These are phyloP conservation scores for Trichoderma oligosporum DNA, from an alignment of 2,329 filamentous ascomycete genomes.

Conservation along the genomic window DNA sequence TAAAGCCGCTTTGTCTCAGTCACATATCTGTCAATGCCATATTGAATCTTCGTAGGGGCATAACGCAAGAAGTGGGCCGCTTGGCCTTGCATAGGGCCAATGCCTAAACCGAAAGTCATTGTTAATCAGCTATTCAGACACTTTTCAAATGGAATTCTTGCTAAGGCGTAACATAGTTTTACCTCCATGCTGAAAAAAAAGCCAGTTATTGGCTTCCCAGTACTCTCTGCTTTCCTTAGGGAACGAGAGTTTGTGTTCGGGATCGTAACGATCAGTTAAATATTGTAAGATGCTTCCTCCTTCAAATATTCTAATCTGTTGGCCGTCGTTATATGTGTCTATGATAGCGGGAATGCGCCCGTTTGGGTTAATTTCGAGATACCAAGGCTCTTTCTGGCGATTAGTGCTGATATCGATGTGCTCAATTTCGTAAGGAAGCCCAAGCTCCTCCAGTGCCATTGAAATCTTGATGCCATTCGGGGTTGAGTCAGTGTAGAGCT, in stretches of 20 bases:
- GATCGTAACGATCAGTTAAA: constrained; percentile 2
- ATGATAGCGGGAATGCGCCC: constrained; percentile 2
- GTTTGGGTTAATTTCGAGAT: constrained; percentile 8
- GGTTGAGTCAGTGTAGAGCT: constrained; percentile 5
- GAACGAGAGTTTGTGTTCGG: neutral
- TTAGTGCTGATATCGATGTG: constrained; percentile 1
- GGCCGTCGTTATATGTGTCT: constrained; percentile 8
- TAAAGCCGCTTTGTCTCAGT: neutral
- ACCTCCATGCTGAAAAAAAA: constrained; percentile 9
- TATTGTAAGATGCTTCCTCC: constrained; percentile 10
- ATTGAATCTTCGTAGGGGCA: neutral
- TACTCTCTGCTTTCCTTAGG: neutral
- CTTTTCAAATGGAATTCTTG: too few relatives aligned
- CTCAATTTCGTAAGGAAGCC: neutral
- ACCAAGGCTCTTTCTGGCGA: constrained; percentile 9
- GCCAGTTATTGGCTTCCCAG: neutral
- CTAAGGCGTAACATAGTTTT: too few relatives aligned
- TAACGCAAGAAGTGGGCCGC: neutral
- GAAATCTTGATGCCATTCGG: constrained; percentile 8
- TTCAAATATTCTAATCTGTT: constrained; percentile 2
- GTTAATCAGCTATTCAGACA: neutral
- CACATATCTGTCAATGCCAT: neutral
- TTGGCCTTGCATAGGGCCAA: constrained; percentile 2
- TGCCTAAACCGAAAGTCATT: neutral
- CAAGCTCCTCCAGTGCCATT: neutral